These are phyloP conservation scores for Fusarium nanum DNA, from an alignment of 2,329 filamentous ascomycete genomes.

Conservation along the genomic window DNA sequence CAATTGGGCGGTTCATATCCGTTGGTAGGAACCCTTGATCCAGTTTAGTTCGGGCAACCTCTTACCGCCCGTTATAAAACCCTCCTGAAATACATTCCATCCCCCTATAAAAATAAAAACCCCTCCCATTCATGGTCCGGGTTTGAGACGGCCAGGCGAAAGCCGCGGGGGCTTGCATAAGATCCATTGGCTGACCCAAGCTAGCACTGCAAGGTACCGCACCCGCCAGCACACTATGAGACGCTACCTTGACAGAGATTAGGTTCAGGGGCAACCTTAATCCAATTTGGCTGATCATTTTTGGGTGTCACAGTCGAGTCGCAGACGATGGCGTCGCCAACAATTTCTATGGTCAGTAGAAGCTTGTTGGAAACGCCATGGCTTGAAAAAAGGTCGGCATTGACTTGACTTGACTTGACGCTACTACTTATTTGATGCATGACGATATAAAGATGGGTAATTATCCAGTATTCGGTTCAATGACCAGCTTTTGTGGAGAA, in stretches of 20 bases:
- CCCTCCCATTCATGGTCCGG: conserved; percentile 17
- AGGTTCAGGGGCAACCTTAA: conserved; percentile 30
- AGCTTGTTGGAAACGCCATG: conserved; percentile 15
- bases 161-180: conserved; percentile 34
- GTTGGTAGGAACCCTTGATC: background rate
- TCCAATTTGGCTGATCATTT: conserved; percentile 5
- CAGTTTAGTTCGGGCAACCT: background rate
- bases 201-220: conserved; percentile 39
- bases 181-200: conserved; percentile 1
- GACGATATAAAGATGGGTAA: conserved; percentile 4
- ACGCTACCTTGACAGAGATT: conserved; percentile 27
- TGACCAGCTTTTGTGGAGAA: conserved; percentile 2
- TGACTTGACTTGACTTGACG: background rate
- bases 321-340: conserved; percentile 13
- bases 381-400: conserved; percentile 6
- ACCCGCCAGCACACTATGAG: conserved; percentile 24
- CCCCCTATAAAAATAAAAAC: background rate
- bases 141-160: conserved; percentile 36
- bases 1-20: background rate
- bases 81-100: conserved; percentile 23
- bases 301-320: conserved; percentile 2
- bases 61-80: conserved; percentile 15
- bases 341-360: conserved; percentile 11
- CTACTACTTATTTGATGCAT: background rate
- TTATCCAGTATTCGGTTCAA: background rate